Conservation (phyloP, 495 filamentous ascomycete species). For the Aspergillus nanangensis region DNA sequence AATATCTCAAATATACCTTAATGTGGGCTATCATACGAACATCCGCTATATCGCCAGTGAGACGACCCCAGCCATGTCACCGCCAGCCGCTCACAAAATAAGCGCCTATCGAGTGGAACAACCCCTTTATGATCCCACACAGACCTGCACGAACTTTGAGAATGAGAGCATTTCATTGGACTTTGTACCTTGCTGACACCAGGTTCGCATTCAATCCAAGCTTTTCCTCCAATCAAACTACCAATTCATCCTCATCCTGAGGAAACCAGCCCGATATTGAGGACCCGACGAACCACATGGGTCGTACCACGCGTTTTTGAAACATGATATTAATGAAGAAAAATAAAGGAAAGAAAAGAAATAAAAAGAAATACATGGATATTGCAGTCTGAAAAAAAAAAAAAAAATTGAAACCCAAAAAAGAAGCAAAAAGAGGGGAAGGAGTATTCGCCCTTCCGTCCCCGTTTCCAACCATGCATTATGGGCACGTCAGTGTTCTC, state of each 20-base stretch:
- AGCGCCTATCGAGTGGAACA: slow-evolving; percentile 39
- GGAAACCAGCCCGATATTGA: slow-evolving; percentile 32
- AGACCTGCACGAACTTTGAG: slow-evolving; percentile 7
- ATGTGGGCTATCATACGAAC: too few species aligned
- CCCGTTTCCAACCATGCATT: slow-evolving; percentile 2
- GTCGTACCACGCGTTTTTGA: slow-evolving; percentile 20
- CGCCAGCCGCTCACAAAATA: slow-evolving; percentile 18
- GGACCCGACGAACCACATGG: slow-evolving; percentile 18
- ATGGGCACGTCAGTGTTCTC: slow-evolving; percentile 25
- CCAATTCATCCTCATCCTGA: slow-evolving; percentile 17
- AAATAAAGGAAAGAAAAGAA: slow-evolving; percentile 3
- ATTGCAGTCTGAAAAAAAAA: not conserved
- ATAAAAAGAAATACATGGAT: slow-evolving; percentile 1
- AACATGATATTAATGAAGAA: slow-evolving; percentile 26
- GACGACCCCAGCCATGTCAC: slow-evolving; percentile 6
- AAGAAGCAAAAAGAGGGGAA: slow-evolving; percentile 18
- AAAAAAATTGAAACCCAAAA: slow-evolving; percentile 18
- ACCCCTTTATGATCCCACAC: slow-evolving; percentile 14
- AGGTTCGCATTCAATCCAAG: slow-evolving; percentile 8
- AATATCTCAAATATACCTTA: too few species aligned
- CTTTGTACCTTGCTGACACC: slow-evolving; percentile 18
- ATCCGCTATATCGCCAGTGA: too few species aligned
- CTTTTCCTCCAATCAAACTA: slow-evolving; percentile 23
- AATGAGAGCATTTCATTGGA: slow-evolving; percentile 24
- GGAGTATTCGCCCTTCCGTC: slow-evolving; percentile 11